phyloP scores from a whole-genome alignment of 805 yeast species.

The Ogataea siamensis region DNA sequence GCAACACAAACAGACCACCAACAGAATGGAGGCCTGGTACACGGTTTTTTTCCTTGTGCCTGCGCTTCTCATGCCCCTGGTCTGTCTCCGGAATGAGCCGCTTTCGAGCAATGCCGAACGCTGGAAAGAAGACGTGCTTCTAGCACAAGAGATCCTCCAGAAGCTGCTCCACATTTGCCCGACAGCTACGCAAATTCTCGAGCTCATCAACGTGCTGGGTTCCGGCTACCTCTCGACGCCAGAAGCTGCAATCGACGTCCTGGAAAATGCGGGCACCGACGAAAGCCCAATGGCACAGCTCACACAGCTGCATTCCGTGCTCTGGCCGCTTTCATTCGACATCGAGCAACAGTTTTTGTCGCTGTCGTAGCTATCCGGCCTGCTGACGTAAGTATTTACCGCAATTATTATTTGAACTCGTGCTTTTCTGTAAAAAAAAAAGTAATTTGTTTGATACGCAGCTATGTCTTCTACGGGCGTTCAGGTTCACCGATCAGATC shows the following conservation, averaged over 20 bases:
- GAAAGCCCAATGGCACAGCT: conserved; percentile 17
- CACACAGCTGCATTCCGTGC: conserved; percentile 15
- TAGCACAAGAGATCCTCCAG: conserved; percentile 8
- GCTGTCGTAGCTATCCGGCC: too few species aligned
- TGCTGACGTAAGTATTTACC: too few species aligned
- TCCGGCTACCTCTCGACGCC: conserved; percentile 7
- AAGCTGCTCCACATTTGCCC: conserved; percentile 13
- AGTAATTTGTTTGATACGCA: neutral
- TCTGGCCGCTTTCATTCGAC: conserved; percentile 20
- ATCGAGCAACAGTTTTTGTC: conserved; percentile 5
- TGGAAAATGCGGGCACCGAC: conserved; percentile 11
- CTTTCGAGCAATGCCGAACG: conserved; percentile 1
- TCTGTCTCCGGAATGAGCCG: conserved; percentile 16
- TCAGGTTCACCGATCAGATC: neutral
- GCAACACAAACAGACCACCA: conserved; percentile 8
- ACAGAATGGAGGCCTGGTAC: conserved; percentile 22
- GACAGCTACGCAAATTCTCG: conserved; percentile 13
- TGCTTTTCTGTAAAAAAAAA: conserved; percentile 3
- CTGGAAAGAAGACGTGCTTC: conserved; percentile 13
- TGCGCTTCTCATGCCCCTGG: conserved; percentile 19
- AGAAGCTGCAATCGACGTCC: neutral
- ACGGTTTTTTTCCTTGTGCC: conserved; percentile 19
- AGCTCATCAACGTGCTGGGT: conserved; percentile 11
- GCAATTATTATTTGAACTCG: too few species aligned
- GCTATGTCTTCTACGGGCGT: conserved; percentile 8